Base-by-base conservation (phyloP, 352 stramenopile genomes). In the Globisporangium polare region DNA sequence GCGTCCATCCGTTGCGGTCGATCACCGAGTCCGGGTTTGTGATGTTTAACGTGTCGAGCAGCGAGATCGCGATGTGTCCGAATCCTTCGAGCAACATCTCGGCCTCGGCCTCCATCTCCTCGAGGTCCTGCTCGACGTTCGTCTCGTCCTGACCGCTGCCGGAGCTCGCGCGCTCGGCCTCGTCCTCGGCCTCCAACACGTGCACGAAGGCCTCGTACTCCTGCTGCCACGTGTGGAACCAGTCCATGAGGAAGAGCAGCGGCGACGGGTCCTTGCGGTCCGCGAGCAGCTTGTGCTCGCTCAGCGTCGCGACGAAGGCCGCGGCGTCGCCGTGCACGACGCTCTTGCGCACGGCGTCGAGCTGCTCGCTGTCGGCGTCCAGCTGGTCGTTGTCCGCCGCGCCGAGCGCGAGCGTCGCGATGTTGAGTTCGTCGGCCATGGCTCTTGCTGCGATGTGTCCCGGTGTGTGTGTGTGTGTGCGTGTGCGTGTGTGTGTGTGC, bases 201-300 rank as follows among this genome's bases (percentile, higher is more conserved):
- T 89, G 78, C 58, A 86, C 77, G 51, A 90, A 89, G 35, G 81
- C 77, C 58, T 94, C 83, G 73, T 92, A 94, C 71, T 94, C 81
- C 58, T 90, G 86, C 66, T 94, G 86, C 86, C 86, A 94, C 56
- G 75, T 81, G 72, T 94, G 81, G 66, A 94, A 82, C 80, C 81
- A 94, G 52, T 94, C 73, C 86, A 94, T 92, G 59, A 94, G 72
- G 60, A 75, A 88, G 51, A 87, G 68, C 20, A 93, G 71, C 53
- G 79, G 81, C 33, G 74, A 53, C 43, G 70, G 69, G 31, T 69
- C 55, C 50, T 72, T 59, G 46, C 77, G 62, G 12, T 60, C 53
- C 3, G 58, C 56, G 15, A 79, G 53, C 55, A 76, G 60, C 33
- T 54, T 51, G 63, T 75, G 42, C 41, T 63, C 27, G 46, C 45